Base-by-base conservation (phyloP, 306 rosid species). In the Calophaca sinica region DNA sequence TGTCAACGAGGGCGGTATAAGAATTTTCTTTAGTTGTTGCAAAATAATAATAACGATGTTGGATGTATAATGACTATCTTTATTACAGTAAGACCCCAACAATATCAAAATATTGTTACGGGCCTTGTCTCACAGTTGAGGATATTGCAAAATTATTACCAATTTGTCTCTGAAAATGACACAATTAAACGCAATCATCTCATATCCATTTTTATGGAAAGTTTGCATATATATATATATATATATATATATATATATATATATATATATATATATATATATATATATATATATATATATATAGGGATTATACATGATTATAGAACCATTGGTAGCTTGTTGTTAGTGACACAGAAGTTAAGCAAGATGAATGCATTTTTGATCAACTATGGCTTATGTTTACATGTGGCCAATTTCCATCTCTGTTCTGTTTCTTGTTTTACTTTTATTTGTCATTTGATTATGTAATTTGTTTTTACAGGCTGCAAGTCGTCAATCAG, bases 401-500 rank as follows among this genome's bases (percentile, higher is more conserved):
- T 58, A 42, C 31, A 5, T 14, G 8, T 33, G 51, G 51, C 41
- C 4, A n/a, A 14, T 20, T 50, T 33, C 13, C 41, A 57, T 72
- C 42, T 57, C 7, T 15, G 54, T 41, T 58, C 7, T 51, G 14
- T 60, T 32, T 67, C 32, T 73, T 67, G 54, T 11, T 6, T 28
- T 42, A 38, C 54, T 36, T 62, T 59, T 15, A 7, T 48, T 7
- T 72, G 42, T 54, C 44, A 35, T 13, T 9, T 55, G 67, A 71
- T 33, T 84, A 54, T 38, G 42, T 77, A 10, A 29, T 78, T 63
- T 70, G n/a, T 68, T 26, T 66, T 73, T 76, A 29, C 97, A 91
- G 97, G 91, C 89, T 73, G 81, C 93, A 41, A 77, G 86, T 73
- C 81, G 69, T 80, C 85, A 39, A 35, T 76, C 84, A 12, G 79